Evolutionary conservation across 2,329 filamentous ascomycete species (phyloP), one percentile per base, ranked within the genome.

Genomic region (Scedosporium aurantiacum): DNA sequence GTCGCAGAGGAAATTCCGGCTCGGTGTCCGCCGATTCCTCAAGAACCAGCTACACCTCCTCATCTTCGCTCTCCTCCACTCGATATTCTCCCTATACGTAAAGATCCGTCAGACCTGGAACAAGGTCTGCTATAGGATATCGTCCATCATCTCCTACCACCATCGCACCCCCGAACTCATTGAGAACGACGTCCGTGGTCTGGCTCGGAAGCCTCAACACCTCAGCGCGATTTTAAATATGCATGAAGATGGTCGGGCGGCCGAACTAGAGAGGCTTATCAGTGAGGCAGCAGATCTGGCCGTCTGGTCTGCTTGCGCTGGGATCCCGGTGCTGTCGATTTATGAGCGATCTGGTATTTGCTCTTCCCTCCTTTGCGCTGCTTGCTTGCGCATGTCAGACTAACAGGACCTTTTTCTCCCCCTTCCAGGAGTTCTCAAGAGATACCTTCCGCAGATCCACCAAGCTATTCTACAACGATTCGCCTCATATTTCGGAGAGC

Each of bases 131-230:
- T 89, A 94, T 71, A 86, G 89, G 63, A 77, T 93, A 65, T 83
- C 91, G 60, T 89, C 90, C 8, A 82, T 97, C 64, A 79, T 96
- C 61, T 92, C 93, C 73, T 94, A 99, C 76, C 95, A 99, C 76
- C 94, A 99, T 74, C 89, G 90, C 60, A 96, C 93, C 0, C 94
- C 94, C 6, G 90, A 96, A 71, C 85, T 96, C 70, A 96, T 99
- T 67, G 86, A 88, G 69, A 87, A 88, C 69, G 94, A 99, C 75
- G 87, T 97, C 27, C 85, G 85, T 71, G 80, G 82, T 8, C 74
- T 99, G 62, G 81, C 79, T 62, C 85, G 88, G 67, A 75, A 95
- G 63, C 94, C 94, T 2, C 83, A 88, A 66, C 94, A 99, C 70
- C 73, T 99, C 58, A 97, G 91, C 70, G 87, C 96, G 10, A 87